phyloP scores from a whole-genome alignment of 2,329 filamentous ascomycete species.

The Fusarium xyrophilum region DNA sequence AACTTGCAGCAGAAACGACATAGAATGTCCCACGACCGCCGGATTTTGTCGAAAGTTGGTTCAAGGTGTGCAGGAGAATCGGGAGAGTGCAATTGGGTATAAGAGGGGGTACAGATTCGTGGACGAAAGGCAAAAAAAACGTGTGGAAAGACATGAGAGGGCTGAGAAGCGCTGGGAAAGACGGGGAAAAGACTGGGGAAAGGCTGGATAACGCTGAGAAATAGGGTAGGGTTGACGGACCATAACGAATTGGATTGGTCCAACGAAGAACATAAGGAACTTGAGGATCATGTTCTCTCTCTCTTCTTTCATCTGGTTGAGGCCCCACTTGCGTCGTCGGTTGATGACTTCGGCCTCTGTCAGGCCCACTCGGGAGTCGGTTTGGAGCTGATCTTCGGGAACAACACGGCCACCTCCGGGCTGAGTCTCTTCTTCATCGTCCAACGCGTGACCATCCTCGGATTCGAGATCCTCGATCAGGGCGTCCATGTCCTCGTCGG shows the following conservation, averaged over 20 bases:
- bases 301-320: constrained; percentile 92
- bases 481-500: constrained; percentile 82
- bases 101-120: too few species aligned
- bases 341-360: constrained; percentile 71
- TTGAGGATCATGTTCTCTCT: constrained; percentile 85
- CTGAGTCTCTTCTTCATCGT: constrained; percentile 60
- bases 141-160: not conserved
- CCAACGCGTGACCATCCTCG: constrained; percentile 73
- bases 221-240: constrained; percentile 52
- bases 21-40: too few species aligned
- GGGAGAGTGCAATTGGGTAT: not conserved
- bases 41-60: too few species aligned
- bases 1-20: not conserved
- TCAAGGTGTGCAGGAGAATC: not conserved
- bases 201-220: not conserved
- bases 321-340: constrained; percentile 74
- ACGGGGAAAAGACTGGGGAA: not conserved
- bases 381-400: constrained; percentile 79
- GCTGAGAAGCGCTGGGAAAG: not conserved
- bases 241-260: constrained; percentile 84
- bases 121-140: too few species aligned
- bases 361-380: constrained; percentile 75
- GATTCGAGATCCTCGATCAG: constrained; percentile 89
- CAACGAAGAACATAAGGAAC: constrained; percentile 83
- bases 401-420: constrained; percentile 66